Evolutionary conservation across 345 rosid genomes (phyloP), one percentile per base, ranked within the genome.

Genomic region (Lepidium sativum): DNA sequence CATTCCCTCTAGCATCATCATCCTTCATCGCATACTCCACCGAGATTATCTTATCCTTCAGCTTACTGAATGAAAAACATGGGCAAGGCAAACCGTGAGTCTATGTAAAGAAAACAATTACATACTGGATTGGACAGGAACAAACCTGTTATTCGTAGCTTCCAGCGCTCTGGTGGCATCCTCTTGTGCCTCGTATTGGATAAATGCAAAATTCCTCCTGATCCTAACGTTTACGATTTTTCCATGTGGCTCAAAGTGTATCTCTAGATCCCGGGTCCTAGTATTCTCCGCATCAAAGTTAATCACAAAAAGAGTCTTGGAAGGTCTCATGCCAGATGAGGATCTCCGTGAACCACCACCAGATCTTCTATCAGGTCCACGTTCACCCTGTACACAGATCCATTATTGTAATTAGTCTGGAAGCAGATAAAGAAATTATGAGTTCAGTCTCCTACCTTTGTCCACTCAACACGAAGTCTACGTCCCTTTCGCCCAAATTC

Each of bases 401-500:
- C 60, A 59, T 0, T 35, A 39, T 6, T 13, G 15, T 17, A n/a
- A n/a, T n/a, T n/a, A n/a, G n/a, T n/a, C 90, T 82, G 44, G 33
- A 23, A n/a, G 29, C 29, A 35, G 7, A 37, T 43, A 33, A 54
- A 10, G 29, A 42, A 5, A 81, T 63, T 80, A 62, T 27, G 6
- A 67, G 69, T 8, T 29, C 25, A 20, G 39, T 49, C 49, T 44
- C 14, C 39, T 32, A 89, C 98, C 87, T 87, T 92, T 29, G 97
- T 89, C 98, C 98, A 92, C 67, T 92, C 97, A 56, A 86, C 98
- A 65, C 89, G 91, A 60, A 92, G 98, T 74, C 86, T 88, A 53
- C 97, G 96, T 43, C 98, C 98, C 80, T 89, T 92, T 3, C 86
- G 87, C 54, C 98, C 98, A 71, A 89, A 92, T 53, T 92, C 98